A percentile compares a stretch with the other conserved stretches of the same genome.
phyloP scores from a whole-genome alignment of 768 basidiomycete genomes.

The Lactarius tabidus region DNA sequence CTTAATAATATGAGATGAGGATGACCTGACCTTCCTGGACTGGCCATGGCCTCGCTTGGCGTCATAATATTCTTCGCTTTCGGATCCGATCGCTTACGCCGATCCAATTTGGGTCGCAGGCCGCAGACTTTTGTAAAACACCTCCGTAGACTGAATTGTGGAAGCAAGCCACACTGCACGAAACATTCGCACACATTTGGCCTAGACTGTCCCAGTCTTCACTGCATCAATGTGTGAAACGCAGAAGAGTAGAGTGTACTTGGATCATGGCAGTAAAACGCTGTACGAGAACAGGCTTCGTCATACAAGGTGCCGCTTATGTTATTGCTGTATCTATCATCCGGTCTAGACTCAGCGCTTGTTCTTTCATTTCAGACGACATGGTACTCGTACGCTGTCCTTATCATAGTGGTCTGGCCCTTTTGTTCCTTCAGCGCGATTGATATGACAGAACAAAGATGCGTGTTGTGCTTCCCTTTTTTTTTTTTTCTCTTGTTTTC shows the following conservation, averaged over 20 bases:
- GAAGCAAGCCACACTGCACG: not conserved
- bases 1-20: not conserved
- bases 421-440: not conserved
- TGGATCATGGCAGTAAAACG: not conserved
- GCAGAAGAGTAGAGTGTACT: not conserved
- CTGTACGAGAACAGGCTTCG: not conserved
- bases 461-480: not conserved
- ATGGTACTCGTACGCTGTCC: not conserved
- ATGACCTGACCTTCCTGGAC: not conserved
- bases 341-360: not conserved
- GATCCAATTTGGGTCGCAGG: not conserved
- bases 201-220: not conserved
- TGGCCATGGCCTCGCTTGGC: not conserved
- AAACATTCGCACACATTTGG: not conserved
- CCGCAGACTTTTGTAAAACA: not conserved
- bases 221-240: not conserved
- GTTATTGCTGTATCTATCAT: not conserved
- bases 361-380: not conserved
- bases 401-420: not conserved
- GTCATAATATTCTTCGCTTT: not conserved
- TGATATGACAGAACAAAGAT: not conserved
- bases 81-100: not conserved
- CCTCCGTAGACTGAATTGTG: not conserved
- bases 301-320: not conserved
- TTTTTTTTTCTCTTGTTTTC: not conserved